phyloP scores from a whole-genome alignment of 192 early-diverging fungal genomes.

The Chytriomyces sp. region DNA sequence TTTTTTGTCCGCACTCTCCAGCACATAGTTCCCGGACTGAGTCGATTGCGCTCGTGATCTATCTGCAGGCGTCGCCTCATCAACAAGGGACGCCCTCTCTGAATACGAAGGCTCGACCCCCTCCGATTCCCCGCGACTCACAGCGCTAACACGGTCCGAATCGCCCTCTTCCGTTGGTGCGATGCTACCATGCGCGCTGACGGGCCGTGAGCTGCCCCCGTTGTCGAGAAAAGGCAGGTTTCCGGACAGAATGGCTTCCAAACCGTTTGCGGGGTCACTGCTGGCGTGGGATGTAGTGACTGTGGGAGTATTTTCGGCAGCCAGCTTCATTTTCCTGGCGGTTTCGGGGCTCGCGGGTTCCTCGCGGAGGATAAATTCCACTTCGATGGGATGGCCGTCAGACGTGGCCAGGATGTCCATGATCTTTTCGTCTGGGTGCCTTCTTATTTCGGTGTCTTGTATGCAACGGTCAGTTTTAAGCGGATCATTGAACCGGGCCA shows the following conservation, averaged over 20 bases:
- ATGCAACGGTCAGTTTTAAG: not conserved
- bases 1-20: not conserved
- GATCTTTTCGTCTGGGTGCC: slow-evolving; percentile 33
- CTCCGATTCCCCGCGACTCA: not conserved
- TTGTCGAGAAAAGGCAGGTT: slow-evolving; percentile 10
- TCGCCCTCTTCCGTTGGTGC: not conserved
- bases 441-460: slow-evolving; percentile 29
- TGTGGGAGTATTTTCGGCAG: not conserved
- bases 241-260: not conserved
- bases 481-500: not conserved
- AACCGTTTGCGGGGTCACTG: not conserved
- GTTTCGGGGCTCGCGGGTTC: slow-evolving; percentile 25
- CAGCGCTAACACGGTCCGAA: not conserved
- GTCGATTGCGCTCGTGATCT: not conserved
- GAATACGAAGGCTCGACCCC: too few relatives aligned
- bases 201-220: not conserved
- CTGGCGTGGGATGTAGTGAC: not conserved
- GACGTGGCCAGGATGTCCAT: slow-evolving; percentile 39
- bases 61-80: not conserved
- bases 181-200: too few relatives aligned
- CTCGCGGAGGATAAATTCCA: slow-evolving; percentile 46
- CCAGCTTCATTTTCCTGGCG: slow-evolving; percentile 3
- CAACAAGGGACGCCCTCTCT: not conserved
- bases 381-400: slow-evolving; percentile 36
- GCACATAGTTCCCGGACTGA: not conserved